Conservation (phyloP, 352 stramenopile species). For the Globisporangium camurandrum region DNA sequence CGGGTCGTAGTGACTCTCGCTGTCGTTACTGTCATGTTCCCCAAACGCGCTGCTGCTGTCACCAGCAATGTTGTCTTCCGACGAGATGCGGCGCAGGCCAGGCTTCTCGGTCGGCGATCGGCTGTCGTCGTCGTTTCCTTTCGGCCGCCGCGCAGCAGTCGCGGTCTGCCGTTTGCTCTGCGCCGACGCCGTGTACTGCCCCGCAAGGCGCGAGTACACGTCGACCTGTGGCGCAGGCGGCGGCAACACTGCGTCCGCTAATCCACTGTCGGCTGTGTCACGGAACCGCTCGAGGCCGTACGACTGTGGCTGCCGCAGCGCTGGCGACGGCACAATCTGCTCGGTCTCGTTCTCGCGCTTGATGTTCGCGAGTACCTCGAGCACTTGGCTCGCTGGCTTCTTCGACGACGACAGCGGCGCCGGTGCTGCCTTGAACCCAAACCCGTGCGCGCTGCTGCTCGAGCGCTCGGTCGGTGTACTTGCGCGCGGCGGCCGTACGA, state of each 20-base stretch:
- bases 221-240: conserved; percentile 53
- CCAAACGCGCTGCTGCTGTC: conserved; percentile 13
- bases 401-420: too few species aligned
- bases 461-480: conserved; percentile 50
- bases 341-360: conserved; percentile 72
- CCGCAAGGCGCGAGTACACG: conserved; percentile 75
- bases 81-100: conserved; percentile 11
- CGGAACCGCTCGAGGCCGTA: conserved; percentile 22
- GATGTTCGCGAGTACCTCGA: conserved; percentile 81
- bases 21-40: conserved; percentile 31
- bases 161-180: conserved; percentile 72
- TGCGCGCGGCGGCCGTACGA: conserved; percentile 38
- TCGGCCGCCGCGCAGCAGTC: conserved; percentile 19
- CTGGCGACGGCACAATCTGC: conserved; percentile 33
- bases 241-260: conserved; percentile 15
- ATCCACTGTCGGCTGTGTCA: not conserved
- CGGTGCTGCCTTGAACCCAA: conserved; percentile 42
- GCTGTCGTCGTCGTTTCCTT: conserved; percentile 24
- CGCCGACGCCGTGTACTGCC: conserved; percentile 75
- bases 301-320: conserved; percentile 34
- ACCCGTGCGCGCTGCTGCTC: conserved; percentile 21
- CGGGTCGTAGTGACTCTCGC: conserved; percentile 57
- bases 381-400: conserved; percentile 58
- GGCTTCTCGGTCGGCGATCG: conserved; percentile 14
- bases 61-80: conserved; percentile 6